phyloP scores from a whole-genome alignment of 768 basidiomycete genomes.

The Amylocystis lapponica region DNA sequence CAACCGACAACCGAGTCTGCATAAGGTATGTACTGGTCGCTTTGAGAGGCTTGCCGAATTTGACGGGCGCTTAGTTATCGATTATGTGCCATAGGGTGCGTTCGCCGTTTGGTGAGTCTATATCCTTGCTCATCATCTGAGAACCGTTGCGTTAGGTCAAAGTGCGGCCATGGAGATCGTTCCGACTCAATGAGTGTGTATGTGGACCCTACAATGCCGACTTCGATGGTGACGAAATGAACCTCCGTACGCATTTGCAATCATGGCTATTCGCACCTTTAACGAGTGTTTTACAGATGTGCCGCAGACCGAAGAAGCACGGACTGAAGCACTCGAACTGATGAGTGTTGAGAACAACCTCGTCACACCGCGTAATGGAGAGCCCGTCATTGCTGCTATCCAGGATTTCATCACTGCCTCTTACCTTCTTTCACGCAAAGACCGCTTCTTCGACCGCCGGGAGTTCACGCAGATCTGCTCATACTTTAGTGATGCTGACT shows the following conservation, averaged over 20 bases:
- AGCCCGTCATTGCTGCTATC: constrained; percentile 98
- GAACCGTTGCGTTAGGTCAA: constrained; percentile 50
- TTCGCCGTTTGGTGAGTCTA: constrained; percentile 1
- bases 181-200: constrained; percentile 97
- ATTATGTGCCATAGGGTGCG: constrained; percentile 96
- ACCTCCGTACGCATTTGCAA: constrained; percentile 67
- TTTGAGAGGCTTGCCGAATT: not conserved
- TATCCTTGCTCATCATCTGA: constrained; percentile 2
- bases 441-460: constrained; percentile 87
- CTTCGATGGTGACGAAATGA: constrained; percentile 99
- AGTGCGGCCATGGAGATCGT: constrained; percentile 95
- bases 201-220: constrained; percentile 99
- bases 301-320: constrained; percentile 96
- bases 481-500: constrained; percentile 85
- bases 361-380: constrained; percentile 96
- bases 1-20: constrained; percentile 97
- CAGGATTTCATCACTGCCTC: constrained; percentile 99
- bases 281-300: constrained; percentile 55
- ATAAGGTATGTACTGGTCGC: constrained; percentile 57
- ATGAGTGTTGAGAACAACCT: constrained; percentile 98
- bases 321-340: constrained; percentile 93
- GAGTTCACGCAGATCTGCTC: constrained; percentile 97
- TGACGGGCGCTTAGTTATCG: constrained; percentile 53
- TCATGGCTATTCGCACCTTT: not conserved
- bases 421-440: constrained; percentile 88